phyloP scores from a whole-genome alignment of 495 filamentous ascomycete species.

The Xylaria castorea region DNA sequence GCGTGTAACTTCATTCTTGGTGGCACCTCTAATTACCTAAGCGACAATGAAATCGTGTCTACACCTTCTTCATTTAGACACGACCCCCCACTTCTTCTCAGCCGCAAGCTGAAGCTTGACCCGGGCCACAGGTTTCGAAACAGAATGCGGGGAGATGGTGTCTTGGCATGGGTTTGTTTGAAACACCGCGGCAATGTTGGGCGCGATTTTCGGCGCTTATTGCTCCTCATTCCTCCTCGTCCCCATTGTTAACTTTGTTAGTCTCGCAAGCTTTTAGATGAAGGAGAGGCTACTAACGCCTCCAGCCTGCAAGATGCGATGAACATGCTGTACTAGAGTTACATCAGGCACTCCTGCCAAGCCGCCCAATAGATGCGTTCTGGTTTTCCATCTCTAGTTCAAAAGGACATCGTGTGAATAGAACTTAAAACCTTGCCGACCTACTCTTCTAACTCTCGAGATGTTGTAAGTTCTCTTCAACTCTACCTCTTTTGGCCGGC shows the following conservation, averaged over 20 bases:
- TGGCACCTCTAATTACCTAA: background rate
- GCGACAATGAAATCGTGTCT: background rate
- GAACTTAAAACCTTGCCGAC: background rate
- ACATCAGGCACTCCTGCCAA: constrained; percentile 8
- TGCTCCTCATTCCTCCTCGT: background rate
- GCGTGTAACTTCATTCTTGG: background rate
- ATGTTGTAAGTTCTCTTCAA: background rate
- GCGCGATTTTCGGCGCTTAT: constrained; percentile 18
- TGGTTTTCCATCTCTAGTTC: background rate
- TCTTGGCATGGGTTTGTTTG: constrained; percentile 15
- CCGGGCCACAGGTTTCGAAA: constrained; percentile 6
- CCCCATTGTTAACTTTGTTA: background rate
- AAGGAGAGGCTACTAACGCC: constrained; percentile 19
- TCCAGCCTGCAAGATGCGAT: background rate
- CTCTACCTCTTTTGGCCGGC: constrained; percentile 1
- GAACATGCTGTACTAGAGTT: background rate
- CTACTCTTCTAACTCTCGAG: background rate
- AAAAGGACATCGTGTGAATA: constrained; percentile 16
- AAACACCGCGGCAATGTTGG: constrained; percentile 15
- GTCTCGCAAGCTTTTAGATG: constrained; percentile 6
- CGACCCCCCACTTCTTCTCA: constrained; percentile 1
- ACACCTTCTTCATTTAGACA: constrained; percentile 6
- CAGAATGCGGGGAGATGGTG: constrained; percentile 11
- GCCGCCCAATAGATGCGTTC: background rate
- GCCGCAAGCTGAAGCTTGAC: constrained; percentile 5